Evolutionary conservation across 2,329 filamentous ascomycete genomes (phyloP).

Genomic region (Microcyclospora tardicrescens): DNA sequence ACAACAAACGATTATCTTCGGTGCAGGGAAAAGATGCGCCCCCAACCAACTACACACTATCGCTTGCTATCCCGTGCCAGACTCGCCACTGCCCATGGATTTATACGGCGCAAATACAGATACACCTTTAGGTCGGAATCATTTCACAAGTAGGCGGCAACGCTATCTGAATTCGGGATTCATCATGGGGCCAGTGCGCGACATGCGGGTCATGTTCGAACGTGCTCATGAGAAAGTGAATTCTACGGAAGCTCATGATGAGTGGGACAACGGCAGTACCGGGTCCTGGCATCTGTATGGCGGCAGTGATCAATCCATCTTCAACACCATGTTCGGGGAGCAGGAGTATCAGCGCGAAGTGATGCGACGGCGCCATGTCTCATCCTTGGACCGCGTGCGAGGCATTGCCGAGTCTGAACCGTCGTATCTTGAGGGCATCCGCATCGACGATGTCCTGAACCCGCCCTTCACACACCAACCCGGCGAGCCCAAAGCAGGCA

Average conservation of each 20-base stretch:
- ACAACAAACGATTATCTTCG: conserved; percentile 43
- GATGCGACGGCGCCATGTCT: conserved; percentile 12
- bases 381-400: conserved; percentile 6
- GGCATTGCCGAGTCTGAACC: not conserved
- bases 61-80: conserved; percentile 39
- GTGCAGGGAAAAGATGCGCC: conserved; percentile 41
- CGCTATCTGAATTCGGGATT: conserved; percentile 14
- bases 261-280: conserved; percentile 15
- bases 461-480: conserved; percentile 7
- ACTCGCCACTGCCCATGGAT: conserved; percentile 31
- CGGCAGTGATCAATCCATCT: conserved; percentile 15
- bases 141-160: conserved; percentile 8
- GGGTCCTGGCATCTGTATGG: conserved; percentile 15
- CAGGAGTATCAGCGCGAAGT: conserved; percentile 20
- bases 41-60: conserved; percentile 23
- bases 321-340: conserved; percentile 17
- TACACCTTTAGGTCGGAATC: not conserved
- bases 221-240: conserved; percentile 13
- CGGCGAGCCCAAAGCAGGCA: conserved; percentile 5
- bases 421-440: conserved; percentile 4
- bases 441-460: conserved; percentile 5
- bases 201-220: conserved; percentile 13
- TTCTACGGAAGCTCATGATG: conserved; percentile 6
- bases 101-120: not conserved
- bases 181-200: conserved; percentile 13